These are phyloP conservation scores for Amanita rimosa DNA, from an alignment of 768 basidiomycete genomes.

Conservation along the genomic window DNA sequence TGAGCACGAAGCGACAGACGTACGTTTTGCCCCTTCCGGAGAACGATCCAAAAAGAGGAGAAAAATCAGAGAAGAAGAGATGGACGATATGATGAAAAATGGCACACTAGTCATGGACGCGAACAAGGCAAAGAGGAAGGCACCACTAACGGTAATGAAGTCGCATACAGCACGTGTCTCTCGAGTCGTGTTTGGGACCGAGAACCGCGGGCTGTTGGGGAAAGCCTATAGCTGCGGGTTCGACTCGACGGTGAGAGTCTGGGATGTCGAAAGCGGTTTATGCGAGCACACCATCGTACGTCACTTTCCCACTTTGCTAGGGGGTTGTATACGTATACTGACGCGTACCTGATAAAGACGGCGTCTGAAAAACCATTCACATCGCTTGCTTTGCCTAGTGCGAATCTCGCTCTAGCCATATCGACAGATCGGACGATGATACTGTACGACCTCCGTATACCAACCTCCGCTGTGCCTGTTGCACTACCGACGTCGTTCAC, in stretches of 20 bases:
- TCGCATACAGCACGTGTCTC: conserved; percentile 82
- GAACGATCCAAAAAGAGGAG: conserved; percentile 53
- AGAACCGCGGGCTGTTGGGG: conserved; percentile 10
- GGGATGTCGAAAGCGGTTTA: conserved; percentile 76
- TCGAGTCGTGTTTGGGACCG: conserved; percentile 44
- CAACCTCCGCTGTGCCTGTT: conserved; percentile 15
- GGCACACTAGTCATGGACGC: neutral
- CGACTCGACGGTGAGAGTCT: conserved; percentile 81
- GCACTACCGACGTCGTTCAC: conserved; percentile 30
- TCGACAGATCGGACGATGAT: conserved; percentile 70
- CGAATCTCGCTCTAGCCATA: conserved; percentile 39
- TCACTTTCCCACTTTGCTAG: conserved; percentile 6
- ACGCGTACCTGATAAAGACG: conserved; percentile 25
- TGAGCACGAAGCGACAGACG: conserved; percentile 18
- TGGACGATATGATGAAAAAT: neutral
- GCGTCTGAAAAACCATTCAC: conserved; percentile 70
- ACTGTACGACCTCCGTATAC: conserved; percentile 54
- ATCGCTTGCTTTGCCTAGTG: conserved; percentile 40
- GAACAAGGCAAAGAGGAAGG: conserved; percentile 41
- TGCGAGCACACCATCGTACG: conserved; percentile 62
- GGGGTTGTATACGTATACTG: neutral
- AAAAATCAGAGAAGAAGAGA: conserved; percentile 35
- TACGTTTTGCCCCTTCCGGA: conserved; percentile 6
- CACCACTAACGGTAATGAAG: conserved; percentile 62
- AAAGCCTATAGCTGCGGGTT: conserved; percentile 71